phyloP scores from a whole-genome alignment of 2,329 filamentous ascomycete species.

The Penicillium capsulatum region DNA sequence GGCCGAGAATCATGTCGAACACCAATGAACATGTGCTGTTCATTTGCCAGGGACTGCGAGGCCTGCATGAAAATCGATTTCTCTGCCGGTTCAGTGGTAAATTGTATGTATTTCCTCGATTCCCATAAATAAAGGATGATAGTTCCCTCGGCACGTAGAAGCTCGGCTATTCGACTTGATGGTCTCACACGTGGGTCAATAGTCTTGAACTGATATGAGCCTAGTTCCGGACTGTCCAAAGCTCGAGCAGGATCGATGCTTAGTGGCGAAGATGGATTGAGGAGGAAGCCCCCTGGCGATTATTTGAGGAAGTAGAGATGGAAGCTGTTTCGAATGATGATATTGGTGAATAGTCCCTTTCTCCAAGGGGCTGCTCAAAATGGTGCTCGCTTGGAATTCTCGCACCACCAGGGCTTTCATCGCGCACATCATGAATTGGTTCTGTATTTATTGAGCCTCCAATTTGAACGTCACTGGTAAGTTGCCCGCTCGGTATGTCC shows the following conservation, averaged over 20 bases:
- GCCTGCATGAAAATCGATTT: neutral
- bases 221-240: neutral
- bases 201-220: neutral
- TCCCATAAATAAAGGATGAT: slow-evolving; percentile 2
- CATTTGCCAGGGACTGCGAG: neutral
- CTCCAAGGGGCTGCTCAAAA: neutral
- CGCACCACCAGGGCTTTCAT: neutral
- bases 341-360: neutral
- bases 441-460: neutral
- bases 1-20: neutral
- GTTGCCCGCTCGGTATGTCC: neutral
- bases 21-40: slow-evolving; percentile 2
- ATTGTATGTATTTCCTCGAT: slow-evolving; percentile 2
- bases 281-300: neutral
- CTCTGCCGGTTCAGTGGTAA: neutral
- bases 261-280: neutral
- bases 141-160: neutral
- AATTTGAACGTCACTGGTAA: neutral
- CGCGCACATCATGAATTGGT: neutral
- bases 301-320: neutral
- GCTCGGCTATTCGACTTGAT: neutral
- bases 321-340: neutral
- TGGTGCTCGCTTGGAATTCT: neutral
- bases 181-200: neutral
- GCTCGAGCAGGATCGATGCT: neutral